Evolutionary conservation across 2,329 filamentous ascomycete genomes (phyloP).

Genomic region (Penicillium occitanis): DNA sequence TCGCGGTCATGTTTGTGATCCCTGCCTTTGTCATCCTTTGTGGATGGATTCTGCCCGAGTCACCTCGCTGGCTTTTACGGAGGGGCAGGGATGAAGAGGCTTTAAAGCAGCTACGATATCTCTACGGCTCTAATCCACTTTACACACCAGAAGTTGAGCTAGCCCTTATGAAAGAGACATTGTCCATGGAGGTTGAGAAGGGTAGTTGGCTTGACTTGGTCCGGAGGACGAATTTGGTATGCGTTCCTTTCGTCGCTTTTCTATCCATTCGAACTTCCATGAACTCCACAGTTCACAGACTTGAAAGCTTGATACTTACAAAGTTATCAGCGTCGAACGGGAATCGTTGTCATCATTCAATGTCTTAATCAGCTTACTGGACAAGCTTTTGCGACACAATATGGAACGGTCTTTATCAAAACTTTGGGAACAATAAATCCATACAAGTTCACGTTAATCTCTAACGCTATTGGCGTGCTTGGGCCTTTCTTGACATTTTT

Average conservation of each 20-base stretch:
- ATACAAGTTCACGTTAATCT: not conserved
- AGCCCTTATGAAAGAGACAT: conserved; percentile 15
- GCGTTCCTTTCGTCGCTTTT: not conserved
- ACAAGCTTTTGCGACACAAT: not conserved
- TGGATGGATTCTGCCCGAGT: not conserved
- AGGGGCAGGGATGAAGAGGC: not conserved
- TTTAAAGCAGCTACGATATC: not conserved
- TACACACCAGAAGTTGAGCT: no score
- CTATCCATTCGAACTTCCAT: no score
- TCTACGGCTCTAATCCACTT: not conserved
- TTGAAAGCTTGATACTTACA: no score
- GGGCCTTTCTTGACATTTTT: conserved; percentile 18
- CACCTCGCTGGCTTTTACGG: not conserved
- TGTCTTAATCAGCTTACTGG: conserved; percentile 20
- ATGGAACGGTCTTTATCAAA: not conserved
- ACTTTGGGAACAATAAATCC: not conserved
- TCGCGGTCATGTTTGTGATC: not conserved
- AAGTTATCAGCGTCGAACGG: not conserved
- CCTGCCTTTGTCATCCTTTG: not conserved
- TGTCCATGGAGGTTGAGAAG: conserved; percentile 21
- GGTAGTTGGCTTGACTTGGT: conserved; percentile 23
- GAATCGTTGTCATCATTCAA: conserved; percentile 12
- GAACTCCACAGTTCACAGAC: no score
- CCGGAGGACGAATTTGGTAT: conserved; percentile 20
- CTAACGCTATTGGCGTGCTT: conserved; percentile 11